Base-by-base conservation (phyloP, 2,329 filamentous ascomycete genomes). In the Aureobasidium sp. region DNA sequence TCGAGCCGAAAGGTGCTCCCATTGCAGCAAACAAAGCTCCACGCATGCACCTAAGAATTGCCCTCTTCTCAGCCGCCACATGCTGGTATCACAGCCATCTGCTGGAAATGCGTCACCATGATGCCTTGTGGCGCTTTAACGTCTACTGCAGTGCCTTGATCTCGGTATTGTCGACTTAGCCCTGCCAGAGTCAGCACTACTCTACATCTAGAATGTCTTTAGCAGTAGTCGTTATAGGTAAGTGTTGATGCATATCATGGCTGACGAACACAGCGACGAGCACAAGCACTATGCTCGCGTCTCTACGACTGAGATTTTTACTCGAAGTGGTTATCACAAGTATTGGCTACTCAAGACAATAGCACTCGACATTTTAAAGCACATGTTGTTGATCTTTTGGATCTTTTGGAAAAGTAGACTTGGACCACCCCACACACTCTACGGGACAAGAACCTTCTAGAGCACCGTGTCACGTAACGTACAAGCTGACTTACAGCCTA, bases 11-110 rank as follows among this genome's bases (percentile, higher is more conserved):
- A 6, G 34, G 39, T 49, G 24, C 24, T 49, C 45, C 34, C 30
- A 19, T 27, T 37, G 45, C 45, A 38, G 45, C 45, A 49, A 49
- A 39, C 45, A 49, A 49, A 49, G 34, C 22, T 49, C 37, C 32
- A 24, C 21, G 30, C 44, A 24, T 38, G 38, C 21, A 12, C 12
- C 10, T 25, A 25, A 7, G 10, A 7, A 14, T 30, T 22, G 19
- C 24, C 45, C 39, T 29, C 24, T 39, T 14, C 11, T 27, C 45
- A 21, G 34, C 34, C 34, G 45, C 45, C 34, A 30, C 24, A 37
- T 39, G 34, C 17, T 38, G 27, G 45, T 49, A 39, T 30, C 45
- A 39, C 45, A 19, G 16, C 44, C 32, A 48, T 14, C 22, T 22
- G 8, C 25, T n/a, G 7, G 12, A 12, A 11, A 19, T 51, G 48